Conservation (phyloP, 495 filamentous ascomycete genomes). For the Penicillium canariense region DNA sequence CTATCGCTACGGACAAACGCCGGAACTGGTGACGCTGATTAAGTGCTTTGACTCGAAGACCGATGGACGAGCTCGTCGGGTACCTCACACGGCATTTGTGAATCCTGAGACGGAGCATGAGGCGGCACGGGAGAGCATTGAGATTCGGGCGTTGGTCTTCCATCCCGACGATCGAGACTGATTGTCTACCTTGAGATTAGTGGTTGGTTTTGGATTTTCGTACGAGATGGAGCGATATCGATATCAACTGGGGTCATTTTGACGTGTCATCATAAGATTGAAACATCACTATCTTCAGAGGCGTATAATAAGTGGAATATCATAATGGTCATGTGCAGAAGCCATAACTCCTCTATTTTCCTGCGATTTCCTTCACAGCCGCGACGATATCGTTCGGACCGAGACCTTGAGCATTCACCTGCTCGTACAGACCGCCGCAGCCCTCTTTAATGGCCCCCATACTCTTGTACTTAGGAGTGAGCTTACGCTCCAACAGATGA, state of each 20-base stretch:
- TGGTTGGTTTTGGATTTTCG: too few relatives aligned
- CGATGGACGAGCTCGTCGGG: conserved; percentile 49
- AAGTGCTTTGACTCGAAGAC: conserved; percentile 70
- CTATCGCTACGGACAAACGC: conserved; percentile 51
- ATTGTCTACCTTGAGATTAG: too few relatives aligned
- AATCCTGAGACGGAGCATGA: conserved; percentile 51
- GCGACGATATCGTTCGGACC: conserved; percentile 31
- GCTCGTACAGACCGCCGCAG: conserved; percentile 37
- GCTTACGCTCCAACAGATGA: conserved; percentile 33
- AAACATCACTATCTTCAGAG: background rate
- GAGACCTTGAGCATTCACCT: conserved; percentile 40
- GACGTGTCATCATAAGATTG: background rate
- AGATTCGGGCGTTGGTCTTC: conserved; percentile 59
- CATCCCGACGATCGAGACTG: conserved; percentile 48
- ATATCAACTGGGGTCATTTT: background rate
- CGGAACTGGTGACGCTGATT: conserved; percentile 62
- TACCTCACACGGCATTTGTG: conserved; percentile 63
- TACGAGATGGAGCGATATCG: too few relatives aligned
- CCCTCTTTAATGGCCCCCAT: conserved; percentile 39
- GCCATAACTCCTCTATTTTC: conserved; percentile 16
- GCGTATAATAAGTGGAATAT: background rate
- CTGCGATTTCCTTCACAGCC: conserved; percentile 28
- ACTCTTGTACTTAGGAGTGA: conserved; percentile 36
- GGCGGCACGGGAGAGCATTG: conserved; percentile 59
- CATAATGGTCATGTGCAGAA: background rate